Evolutionary conservation across 1,284 basidiomycete genomes (phyloP).

Genomic region (Chalciporus sp.): DNA sequence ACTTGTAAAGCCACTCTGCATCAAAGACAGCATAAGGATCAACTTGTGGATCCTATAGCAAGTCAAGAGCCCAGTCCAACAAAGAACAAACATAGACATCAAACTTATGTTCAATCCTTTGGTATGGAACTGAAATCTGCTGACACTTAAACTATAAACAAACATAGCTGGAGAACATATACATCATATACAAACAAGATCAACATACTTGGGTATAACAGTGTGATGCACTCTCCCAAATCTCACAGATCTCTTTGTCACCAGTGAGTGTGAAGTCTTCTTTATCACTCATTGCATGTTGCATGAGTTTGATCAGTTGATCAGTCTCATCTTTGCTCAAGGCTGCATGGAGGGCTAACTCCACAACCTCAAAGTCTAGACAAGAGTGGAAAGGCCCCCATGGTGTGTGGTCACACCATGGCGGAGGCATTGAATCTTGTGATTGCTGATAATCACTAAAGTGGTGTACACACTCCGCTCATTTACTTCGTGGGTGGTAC

Average conservation of each 20-base stretch:
- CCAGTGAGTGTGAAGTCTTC: constrained; percentile 3
- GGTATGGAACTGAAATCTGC: constrained; percentile 9
- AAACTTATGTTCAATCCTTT: constrained; percentile 6
- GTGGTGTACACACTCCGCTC: not conserved
- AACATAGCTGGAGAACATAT: not conserved
- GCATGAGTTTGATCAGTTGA: constrained; percentile 3
- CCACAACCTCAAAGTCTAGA: constrained; percentile 15
- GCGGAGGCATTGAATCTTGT: not conserved
- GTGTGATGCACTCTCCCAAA: constrained; percentile 2
- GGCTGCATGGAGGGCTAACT: constrained; percentile 5
- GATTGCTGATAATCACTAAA: constrained; percentile 2
- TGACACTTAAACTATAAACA: constrained; percentile 7
- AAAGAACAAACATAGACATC: constrained; percentile 12
- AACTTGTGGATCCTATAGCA: constrained; percentile 19
- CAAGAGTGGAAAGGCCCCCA: constrained; percentile 9
- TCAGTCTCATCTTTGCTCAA: constrained; percentile 4
- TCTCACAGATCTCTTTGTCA: constrained; percentile 9
- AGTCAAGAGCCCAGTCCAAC: constrained; percentile 21
- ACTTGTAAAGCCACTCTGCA: constrained; percentile 27
- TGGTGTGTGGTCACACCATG: not conserved
- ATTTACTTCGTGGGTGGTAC: constrained; percentile 6
- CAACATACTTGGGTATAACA: constrained; percentile 2
- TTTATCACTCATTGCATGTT: not conserved
- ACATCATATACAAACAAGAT: not conserved
- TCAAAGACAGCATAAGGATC: constrained; percentile 24